phyloP scores from a whole-genome alignment of 2,329 filamentous ascomycete genomes.

The Aspergillus terreus region DNA sequence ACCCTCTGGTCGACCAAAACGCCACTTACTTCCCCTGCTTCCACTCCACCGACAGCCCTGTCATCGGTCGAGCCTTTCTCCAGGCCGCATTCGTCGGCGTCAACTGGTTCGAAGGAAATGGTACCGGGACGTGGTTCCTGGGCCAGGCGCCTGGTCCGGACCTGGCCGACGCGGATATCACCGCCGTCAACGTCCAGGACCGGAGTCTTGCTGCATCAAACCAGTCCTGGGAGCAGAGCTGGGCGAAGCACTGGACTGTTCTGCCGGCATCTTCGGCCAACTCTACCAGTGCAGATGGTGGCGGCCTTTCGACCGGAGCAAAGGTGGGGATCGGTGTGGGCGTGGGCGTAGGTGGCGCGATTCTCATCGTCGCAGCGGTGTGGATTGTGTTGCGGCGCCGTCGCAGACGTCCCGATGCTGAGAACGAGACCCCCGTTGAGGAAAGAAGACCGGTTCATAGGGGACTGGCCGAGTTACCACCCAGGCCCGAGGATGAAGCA shows the following conservation, averaged over 20 bases:
- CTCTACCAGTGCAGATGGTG: neutral
- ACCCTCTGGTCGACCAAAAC: slow-evolving; percentile 14
- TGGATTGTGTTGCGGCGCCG: slow-evolving; percentile 3
- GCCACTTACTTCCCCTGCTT: slow-evolving; percentile 21
- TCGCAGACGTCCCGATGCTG: neutral
- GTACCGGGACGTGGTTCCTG: slow-evolving; percentile 15
- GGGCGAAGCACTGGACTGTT: slow-evolving; percentile 12
- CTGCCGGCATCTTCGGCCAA: neutral
- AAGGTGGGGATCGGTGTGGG: slow-evolving; percentile 4
- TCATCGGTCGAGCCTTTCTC: slow-evolving; percentile 22
- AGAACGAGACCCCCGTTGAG: neutral
- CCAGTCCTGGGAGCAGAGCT: slow-evolving; percentile 11
- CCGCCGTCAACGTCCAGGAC: slow-evolving; percentile 2
- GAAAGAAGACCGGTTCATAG: neutral
- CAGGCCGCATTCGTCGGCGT: slow-evolving; percentile 22
- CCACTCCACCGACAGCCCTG: slow-evolving; percentile 4
- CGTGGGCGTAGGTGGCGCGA: neutral
- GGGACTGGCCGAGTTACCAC: neutral
- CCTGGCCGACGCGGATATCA: neutral
- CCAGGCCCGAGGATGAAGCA: too few species aligned
- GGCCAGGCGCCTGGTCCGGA: slow-evolving; percentile 22
- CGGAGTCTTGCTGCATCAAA: neutral
- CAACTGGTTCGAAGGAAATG: slow-evolving; percentile 15
- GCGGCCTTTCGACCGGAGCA: slow-evolving; percentile 2
- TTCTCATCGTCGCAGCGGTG: neutral